Evolutionary conservation across 306 rosid species (phyloP).

Genomic region (Lathyrus sativus): DNA sequence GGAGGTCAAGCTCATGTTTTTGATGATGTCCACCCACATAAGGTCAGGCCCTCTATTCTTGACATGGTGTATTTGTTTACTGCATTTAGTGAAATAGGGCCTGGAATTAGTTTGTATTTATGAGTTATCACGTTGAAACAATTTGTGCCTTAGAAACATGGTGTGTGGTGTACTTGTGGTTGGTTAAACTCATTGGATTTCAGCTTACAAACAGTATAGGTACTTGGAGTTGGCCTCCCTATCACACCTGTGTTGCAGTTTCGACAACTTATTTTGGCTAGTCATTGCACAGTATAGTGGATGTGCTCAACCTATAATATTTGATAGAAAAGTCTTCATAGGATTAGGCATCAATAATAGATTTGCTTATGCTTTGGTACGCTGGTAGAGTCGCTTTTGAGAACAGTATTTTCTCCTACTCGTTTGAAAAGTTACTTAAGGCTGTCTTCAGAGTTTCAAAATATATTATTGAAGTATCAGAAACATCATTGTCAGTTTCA

Average conservation of each 20-base stretch:
- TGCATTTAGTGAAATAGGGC: constrained; percentile 10
- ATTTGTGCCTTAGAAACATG: constrained; percentile 11
- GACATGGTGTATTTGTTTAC: constrained; percentile 12
- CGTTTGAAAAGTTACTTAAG: constrained; percentile 9
- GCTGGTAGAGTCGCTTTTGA: neutral
- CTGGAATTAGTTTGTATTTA: constrained; percentile 29
- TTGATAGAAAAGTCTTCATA: neutral
- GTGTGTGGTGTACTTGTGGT: constrained; percentile 1
- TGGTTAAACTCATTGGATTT: neutral
- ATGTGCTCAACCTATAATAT: constrained; percentile 29
- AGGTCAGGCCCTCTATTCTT: constrained; percentile 58
- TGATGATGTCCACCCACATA: constrained; percentile 92
- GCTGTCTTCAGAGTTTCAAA: constrained; percentile 1
- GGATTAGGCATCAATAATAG: neutral
- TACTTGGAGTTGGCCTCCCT: constrained; percentile 21
- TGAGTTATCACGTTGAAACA: constrained; percentile 17
- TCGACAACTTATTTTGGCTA: constrained; percentile 16
- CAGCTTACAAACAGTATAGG: constrained; percentile 9
- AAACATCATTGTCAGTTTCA: neutral
- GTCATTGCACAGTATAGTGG: neutral
- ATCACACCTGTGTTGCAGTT: constrained; percentile 11
- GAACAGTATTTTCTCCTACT: neutral
- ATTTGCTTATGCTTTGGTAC: constrained; percentile 7
- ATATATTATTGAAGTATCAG: neutral
- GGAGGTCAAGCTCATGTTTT: constrained; percentile 99